Evolutionary conservation across 2,329 filamentous ascomycete genomes (phyloP), one percentile per base, ranked within the genome.

Genomic region (Tolypocladium amazonense): DNA sequence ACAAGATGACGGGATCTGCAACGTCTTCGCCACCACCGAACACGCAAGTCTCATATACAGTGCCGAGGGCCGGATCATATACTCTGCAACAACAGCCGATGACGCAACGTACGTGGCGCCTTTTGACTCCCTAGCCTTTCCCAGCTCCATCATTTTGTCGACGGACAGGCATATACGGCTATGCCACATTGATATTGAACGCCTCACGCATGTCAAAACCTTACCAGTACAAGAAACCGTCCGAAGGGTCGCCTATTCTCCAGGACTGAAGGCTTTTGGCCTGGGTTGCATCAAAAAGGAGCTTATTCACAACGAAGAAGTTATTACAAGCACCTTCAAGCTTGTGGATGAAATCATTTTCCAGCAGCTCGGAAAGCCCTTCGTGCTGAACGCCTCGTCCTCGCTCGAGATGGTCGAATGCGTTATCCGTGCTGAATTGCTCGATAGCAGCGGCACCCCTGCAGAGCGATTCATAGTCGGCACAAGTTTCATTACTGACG

Each of bases 1-100:
- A 0, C 83, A 87, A 57, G 78, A 79, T 0, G 77, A 87, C 56
- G 84, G 82, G 0, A 76, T 90, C 0, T 89, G 82, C 70, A 95
- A 89, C 66, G 87, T 99, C 0, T 96, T 99, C 70, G 91, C 92
- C 0, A 96, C 91, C 0, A 96, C 92, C 60, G 94, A 99, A 68
- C 91, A 97, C 69, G 90, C 94, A 0, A 97, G 90, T 63, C 75
- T 99, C 59, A 96, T 99, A 56, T 97, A 99, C 70, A 89, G 89
- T 11, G 86, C 87, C 0, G 92, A 97, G 69, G 90, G 89, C 0
- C 84, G 92, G 27, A 88, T 97, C 47, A 86, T 96, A 0, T 99
- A 95, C 75, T 96, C 92, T 5, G 92, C 94, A 1, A 90, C 97
- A 1, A 96, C 93, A 15, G 91, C 92, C 3, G 90, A 96, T 62